Conservation (phyloP, 2,329 filamentous ascomycete genomes). For the Rhinocladiella similis region DNA sequence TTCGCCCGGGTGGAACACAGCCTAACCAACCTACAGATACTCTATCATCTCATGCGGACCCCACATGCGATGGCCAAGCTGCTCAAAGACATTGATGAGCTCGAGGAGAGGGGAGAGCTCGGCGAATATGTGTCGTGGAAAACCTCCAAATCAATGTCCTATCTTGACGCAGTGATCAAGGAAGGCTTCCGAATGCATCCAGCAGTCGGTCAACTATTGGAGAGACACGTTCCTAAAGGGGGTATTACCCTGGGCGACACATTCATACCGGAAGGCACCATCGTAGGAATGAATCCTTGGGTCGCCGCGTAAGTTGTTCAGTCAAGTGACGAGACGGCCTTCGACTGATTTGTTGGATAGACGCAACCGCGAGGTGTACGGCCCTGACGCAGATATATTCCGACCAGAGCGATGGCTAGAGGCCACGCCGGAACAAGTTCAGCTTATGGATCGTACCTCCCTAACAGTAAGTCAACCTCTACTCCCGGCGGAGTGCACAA, state of each 20-base stretch:
- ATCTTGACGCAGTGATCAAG: slow-evolving; percentile 51
- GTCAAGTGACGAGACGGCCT: neutral
- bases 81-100: slow-evolving; percentile 9
- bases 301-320: slow-evolving; percentile 34
- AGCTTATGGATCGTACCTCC: slow-evolving; percentile 32
- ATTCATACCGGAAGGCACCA: slow-evolving; percentile 35
- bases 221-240: slow-evolving; percentile 33
- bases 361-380: slow-evolving; percentile 38
- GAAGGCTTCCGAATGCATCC: slow-evolving; percentile 40
- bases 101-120: slow-evolving; percentile 4
- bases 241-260: slow-evolving; percentile 32
- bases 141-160: slow-evolving; percentile 63
- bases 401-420: slow-evolving; percentile 48
- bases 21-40: neutral
- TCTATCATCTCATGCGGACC: slow-evolving; percentile 50
- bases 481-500: too few relatives aligned
- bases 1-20: too few relatives aligned
- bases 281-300: too few relatives aligned
- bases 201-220: slow-evolving; percentile 34
- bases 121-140: neutral
- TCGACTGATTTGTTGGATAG: slow-evolving; percentile 15
- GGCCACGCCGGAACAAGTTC: slow-evolving; percentile 23
- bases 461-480: slow-evolving; percentile 2
- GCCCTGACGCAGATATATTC: slow-evolving; percentile 38
- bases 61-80: slow-evolving; percentile 7